Evolutionary conservation across 192 early-diverging fungal species (phyloP).

Genomic region (Rhizoclosmatium globosum): DNA sequence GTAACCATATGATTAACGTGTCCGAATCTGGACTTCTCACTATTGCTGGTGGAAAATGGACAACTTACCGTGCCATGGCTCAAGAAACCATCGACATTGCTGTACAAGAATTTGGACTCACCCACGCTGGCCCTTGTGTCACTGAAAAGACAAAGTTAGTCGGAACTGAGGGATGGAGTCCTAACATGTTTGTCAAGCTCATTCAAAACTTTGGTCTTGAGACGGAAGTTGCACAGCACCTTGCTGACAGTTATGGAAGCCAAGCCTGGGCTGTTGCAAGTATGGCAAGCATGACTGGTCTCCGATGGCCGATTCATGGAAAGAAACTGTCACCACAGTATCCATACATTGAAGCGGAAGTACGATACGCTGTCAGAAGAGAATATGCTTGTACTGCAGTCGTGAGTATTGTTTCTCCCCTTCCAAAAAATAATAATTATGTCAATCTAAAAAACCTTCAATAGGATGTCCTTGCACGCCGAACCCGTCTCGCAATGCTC

Average conservation of each 20-base stretch:
- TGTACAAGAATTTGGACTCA: conserved; percentile 69
- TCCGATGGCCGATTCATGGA: conserved; percentile 83
- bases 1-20: conserved; percentile 97
- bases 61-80: conserved; percentile 97
- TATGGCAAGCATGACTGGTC: conserved; percentile 76
- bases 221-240: conserved; percentile 88
- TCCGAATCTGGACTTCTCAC: conserved; percentile 83
- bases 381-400: conserved; percentile 95
- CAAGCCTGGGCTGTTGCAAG: conserved; percentile 93
- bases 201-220: conserved; percentile 97
- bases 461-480: conserved; percentile 89
- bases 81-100: conserved; percentile 93
- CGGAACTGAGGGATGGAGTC: conserved; percentile 87
- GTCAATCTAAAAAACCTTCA: not conserved
- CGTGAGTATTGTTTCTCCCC: conserved; percentile 35
- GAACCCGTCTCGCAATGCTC: conserved; percentile 91
- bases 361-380: conserved; percentile 87
- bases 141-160: conserved; percentile 81
- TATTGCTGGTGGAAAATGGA: conserved; percentile 99
- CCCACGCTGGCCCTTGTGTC: conserved; percentile 66
- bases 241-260: conserved; percentile 92
- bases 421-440: too few species aligned
- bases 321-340: conserved; percentile 79
- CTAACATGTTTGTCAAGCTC: conserved; percentile 94
- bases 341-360: conserved; percentile 95